phyloP scores from a whole-genome alignment of 495 filamentous ascomycete species.

The Neurospora sp. region DNA sequence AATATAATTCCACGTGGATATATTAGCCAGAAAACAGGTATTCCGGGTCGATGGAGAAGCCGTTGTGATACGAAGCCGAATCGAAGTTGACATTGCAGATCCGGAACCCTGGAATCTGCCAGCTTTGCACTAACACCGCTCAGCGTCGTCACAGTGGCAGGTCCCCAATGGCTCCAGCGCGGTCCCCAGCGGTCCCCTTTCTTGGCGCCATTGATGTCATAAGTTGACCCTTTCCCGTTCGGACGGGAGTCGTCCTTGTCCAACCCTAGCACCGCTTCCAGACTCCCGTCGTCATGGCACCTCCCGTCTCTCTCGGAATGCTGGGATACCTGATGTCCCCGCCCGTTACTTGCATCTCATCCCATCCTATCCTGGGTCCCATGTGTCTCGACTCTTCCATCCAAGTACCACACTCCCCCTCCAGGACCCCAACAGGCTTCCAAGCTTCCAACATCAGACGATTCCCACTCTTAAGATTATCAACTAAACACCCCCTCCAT shows the following conservation, averaged over 20 bases:
- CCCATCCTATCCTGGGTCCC: background rate
- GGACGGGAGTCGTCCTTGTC: background rate
- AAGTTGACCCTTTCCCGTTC: slow-evolving; percentile 1
- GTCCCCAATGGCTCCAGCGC: background rate
- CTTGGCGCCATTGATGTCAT: slow-evolving; percentile 21
- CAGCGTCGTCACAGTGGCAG: background rate
- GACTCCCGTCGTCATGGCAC: background rate
- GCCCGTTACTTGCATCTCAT: background rate
- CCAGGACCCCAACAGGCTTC: background rate
- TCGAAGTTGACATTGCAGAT: background rate
- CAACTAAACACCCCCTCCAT: background rate
- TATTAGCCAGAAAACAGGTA: background rate
- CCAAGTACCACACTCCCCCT: background rate
- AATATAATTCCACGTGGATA: background rate
- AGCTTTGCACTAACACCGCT: background rate
- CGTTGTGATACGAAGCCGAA: background rate
- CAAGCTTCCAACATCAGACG: background rate
- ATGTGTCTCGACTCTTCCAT: background rate
- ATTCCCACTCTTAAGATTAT: background rate
- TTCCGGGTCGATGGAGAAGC: background rate
- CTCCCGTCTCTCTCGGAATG: background rate
- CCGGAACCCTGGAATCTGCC: background rate
- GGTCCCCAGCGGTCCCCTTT: background rate
- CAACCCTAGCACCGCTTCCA: background rate
- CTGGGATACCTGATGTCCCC: background rate